phyloP scores from a whole-genome alignment of 2,329 filamentous ascomycete genomes.

The Hymenoscyphus fraxineus region DNA sequence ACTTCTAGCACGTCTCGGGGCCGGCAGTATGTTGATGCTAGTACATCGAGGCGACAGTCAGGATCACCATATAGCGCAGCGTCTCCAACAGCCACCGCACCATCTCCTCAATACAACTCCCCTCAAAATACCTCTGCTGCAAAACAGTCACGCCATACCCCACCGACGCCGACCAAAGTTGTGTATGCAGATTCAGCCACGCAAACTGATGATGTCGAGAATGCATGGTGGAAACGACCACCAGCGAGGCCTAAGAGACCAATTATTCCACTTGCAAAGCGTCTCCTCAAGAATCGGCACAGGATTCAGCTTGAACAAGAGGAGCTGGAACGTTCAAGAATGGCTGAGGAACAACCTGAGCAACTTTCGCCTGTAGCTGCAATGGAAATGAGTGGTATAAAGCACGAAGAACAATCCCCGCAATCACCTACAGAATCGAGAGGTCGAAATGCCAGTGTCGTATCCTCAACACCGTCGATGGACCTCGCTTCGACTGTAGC shows the following conservation, averaged over 20 bases:
- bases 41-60: conserved; percentile 32
- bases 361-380: conserved; percentile 21
- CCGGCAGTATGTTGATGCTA: conserved; percentile 32
- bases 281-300: conserved; percentile 32
- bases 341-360: conserved; percentile 15
- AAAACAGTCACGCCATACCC: conserved; percentile 25
- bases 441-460: conserved; percentile 26
- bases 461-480: conserved; percentile 28
- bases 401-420: conserved; percentile 18
- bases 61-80: conserved; percentile 30
- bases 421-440: conserved; percentile 26
- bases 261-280: conserved; percentile 31
- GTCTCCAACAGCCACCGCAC: conserved; percentile 28
- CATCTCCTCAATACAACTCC: conserved; percentile 20
- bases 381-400: conserved; percentile 27
- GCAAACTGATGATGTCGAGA: conserved; percentile 33
- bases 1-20: conserved; percentile 22
- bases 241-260: conserved; percentile 22
- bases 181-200: conserved; percentile 31
- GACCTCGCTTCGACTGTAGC: conserved; percentile 18
- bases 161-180: conserved; percentile 23
- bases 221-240: conserved; percentile 32
- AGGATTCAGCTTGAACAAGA: conserved; percentile 22
- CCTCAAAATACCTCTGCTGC: conserved; percentile 18
- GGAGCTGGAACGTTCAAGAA: conserved; percentile 9